Base-by-base conservation (phyloP, 2,329 filamentous ascomycete genomes). In the Aspergillus sp. region DNA sequence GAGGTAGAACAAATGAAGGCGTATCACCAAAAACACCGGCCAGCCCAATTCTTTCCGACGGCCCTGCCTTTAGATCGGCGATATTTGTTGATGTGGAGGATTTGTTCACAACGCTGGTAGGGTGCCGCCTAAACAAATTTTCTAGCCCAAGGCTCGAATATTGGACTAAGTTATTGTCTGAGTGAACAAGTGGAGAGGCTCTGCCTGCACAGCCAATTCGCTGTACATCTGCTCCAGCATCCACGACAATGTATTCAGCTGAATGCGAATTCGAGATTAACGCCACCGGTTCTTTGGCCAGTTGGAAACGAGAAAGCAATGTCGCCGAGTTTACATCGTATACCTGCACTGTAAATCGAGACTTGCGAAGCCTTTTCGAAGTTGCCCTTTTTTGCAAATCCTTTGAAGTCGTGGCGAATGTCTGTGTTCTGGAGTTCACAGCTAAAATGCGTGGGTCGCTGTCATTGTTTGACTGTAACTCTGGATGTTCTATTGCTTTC, bases 171-270 rank as follows among this genome's bases (percentile, higher is more conserved):
- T 69, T 66, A 15, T 69, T 66, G 15, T 57, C 57, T 17, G 68
- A 56, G 38, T 68, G 64, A n/a, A 59, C 48, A 26, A 64, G 57
- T 38, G 70, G 65, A 3, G 64, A 56, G 5, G 62, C 59, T 50
- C 65, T 70, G 22, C 64, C 64, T 49, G 62, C 47, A 32, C 67
- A 70, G 26, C 68, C 65, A 45, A 75, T 60, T 39, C 69, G 70
- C 76, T 85, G 86, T 39, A 96, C 79, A 66, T 90, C 88, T 13
- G 91, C 90, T 0, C 85, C 81, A n/a, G 88, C 82, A 70, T 96
- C 91, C 5, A 96, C 74, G 9, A 88, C 77, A 39, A 95, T 78
- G 71, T 91, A 96, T 4, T 91, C 91, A 45, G 85, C 86, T 2
- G 85, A 84, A 18, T 81, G 81, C 12, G 82, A 78, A 18, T 85